phyloP scores from a whole-genome alignment of 164 flowering plant species.

The Taxillus chinensis region DNA sequence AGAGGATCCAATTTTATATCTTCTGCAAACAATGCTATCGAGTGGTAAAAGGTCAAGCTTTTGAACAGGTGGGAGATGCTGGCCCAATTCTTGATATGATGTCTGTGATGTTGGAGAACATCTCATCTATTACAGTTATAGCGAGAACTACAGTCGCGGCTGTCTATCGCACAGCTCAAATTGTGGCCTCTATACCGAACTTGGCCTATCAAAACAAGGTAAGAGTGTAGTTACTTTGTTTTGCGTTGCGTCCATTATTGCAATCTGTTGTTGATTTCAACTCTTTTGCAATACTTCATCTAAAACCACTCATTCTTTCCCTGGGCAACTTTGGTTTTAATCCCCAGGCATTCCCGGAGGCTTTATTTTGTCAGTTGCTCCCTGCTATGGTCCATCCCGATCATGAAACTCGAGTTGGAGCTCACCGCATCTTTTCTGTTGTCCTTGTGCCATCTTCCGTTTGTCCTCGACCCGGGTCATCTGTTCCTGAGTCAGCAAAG shows the following conservation, averaged over 20 bases:
- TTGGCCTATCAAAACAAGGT: slow-evolving; percentile 77
- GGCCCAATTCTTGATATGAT: slow-evolving; percentile 83
- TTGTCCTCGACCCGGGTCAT: slow-evolving; percentile 35
- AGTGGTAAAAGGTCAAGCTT: no score
- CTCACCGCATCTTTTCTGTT: slow-evolving; percentile 94
- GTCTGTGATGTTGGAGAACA: slow-evolving; percentile 89
- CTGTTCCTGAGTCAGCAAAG: slow-evolving; percentile 23
- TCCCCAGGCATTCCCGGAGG: slow-evolving; percentile 83
- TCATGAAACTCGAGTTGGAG: slow-evolving; percentile 80
- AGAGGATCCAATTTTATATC: no score
- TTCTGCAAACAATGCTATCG: no score
- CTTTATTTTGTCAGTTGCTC: slow-evolving; percentile 83
- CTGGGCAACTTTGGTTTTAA: neutral
- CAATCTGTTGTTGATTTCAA: neutral
- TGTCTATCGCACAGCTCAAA: slow-evolving; percentile 84
- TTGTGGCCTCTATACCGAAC: slow-evolving; percentile 79
- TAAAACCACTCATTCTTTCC: no score
- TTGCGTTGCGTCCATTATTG: neutral
- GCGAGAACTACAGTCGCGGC: slow-evolving; percentile 70
- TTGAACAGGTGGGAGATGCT: slow-evolving; percentile 6
- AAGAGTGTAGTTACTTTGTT: slow-evolving; percentile 9
- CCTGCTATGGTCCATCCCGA: slow-evolving; percentile 88
- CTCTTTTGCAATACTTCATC: no score
- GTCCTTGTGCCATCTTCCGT: slow-evolving; percentile 96
- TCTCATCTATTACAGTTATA: slow-evolving; percentile 42